phyloP scores from a whole-genome alignment of 1,139 yeast genomes.

The Yarrowia galli region DNA sequence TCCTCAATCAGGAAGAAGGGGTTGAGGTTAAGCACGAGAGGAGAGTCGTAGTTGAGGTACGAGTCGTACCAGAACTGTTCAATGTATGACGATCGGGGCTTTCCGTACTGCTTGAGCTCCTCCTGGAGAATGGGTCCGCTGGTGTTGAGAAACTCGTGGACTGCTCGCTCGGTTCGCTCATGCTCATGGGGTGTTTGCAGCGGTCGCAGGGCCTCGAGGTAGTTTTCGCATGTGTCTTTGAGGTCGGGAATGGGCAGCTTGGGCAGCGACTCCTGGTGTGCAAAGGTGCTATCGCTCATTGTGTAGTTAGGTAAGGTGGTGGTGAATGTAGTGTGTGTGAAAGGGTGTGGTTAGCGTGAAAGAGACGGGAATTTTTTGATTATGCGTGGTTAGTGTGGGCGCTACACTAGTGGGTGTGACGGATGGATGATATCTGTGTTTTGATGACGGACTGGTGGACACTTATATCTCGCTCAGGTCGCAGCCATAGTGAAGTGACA shows the following conservation, averaged over 20 bases:
- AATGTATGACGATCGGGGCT: slow-evolving; percentile 74
- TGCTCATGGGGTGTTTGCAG: slow-evolving; percentile 78
- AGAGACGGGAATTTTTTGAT: neutral
- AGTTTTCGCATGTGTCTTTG: slow-evolving; percentile 66
- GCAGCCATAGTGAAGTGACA: slow-evolving; percentile 22
- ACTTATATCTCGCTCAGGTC: slow-evolving; percentile 21
- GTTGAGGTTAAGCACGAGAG: slow-evolving; percentile 81
- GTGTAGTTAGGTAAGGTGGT: neutral
- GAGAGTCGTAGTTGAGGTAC: slow-evolving; percentile 83
- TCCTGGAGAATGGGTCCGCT: slow-evolving; percentile 69
- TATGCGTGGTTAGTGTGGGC: neutral
- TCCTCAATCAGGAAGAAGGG: slow-evolving; percentile 89
- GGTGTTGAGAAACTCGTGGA: slow-evolving; percentile 62
- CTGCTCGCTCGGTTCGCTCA: slow-evolving; percentile 65
- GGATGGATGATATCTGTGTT: neutral
- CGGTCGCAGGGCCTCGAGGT: slow-evolving; percentile 72
- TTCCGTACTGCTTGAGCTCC: slow-evolving; percentile 67
- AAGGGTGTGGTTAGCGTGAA: neutral
- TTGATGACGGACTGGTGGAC: slow-evolving; percentile 5
- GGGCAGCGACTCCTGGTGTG: slow-evolving; percentile 62
- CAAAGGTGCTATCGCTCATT: slow-evolving; percentile 55
- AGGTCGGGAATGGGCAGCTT: slow-evolving; percentile 83
- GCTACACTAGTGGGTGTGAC: neutral
- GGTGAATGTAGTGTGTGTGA: neutral
- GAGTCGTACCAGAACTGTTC: slow-evolving; percentile 96